Base-by-base conservation (phyloP, 495 filamentous ascomycete genomes). In the Aspergillus funiculosus region DNA sequence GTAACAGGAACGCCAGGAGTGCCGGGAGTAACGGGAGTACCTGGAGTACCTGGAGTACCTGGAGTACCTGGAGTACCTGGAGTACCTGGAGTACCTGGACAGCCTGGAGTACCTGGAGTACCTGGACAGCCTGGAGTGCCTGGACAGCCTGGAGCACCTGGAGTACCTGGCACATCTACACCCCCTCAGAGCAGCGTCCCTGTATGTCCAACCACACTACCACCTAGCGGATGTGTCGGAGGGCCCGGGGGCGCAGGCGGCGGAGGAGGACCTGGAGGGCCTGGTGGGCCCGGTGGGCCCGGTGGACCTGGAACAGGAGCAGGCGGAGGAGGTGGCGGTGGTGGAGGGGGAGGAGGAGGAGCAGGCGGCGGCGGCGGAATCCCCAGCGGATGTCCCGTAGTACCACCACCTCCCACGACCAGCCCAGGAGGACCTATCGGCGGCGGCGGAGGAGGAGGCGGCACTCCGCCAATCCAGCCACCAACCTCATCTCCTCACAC, bases 101-200 rank as follows among this genome's bases (percentile, higher is more conserved):
- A 17, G n/a, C 18, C 40, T 32, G 40, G 27, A 22, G n/a, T 18
- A 18, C 40, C 46, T n/a, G 45, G 45, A 19, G 24, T 7, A 25
- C 24, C 46, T 24, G 46, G 46, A 26, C 22, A 10, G 4, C 41
- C 41, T 21, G 44, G 44, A 39, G 13, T 5, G 1, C 42, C 42
- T 26, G 42, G 30, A 25, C 13, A 21, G 15, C 44, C 44, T 19
- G 44, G 44, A 24, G 40, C 34, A 13, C 26, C 26, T 28, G 26
- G 26, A 3, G 26, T 7, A 1, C 26, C 26, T 10, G 8, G 34
- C 0, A 18, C 15, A 38, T n/a, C n/a, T n/a, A n/a, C n/a, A n/a
- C n/a, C n/a, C n/a, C n/a, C n/a, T n/a, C n/a, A n/a, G n/a, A n/a
- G n/a, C n/a, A n/a, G n/a, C n/a, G n/a, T n/a, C n/a, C n/a, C n/a